A percentile compares a stretch with the other conserved stretches of the same genome.
These are phyloP conservation scores for Hawksworthiomyces lignivorus DNA, from an alignment of 2,329 filamentous ascomycete genomes.

Conservation along the genomic window DNA sequence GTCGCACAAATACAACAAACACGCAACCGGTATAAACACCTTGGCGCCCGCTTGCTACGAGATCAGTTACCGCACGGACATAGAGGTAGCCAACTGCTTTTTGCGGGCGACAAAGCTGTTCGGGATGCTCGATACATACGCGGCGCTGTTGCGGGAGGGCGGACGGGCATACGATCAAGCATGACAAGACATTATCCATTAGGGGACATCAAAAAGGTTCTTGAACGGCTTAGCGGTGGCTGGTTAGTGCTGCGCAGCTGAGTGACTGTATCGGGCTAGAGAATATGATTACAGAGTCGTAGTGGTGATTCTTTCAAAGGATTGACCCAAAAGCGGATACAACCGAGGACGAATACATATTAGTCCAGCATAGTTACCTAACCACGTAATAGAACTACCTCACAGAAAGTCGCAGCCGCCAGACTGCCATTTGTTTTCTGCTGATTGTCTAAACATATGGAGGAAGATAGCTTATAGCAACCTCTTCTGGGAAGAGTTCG, in stretches of 20 bases:
- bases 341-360: no score
- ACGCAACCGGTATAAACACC: conserved; percentile 66
- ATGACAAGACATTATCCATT: conserved; percentile 33
- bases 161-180: conserved; percentile 30
- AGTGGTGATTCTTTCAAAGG: no score
- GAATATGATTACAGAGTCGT: no score
- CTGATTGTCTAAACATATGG: no score
- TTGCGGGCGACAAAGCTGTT: conserved; percentile 32
- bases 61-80: conserved; percentile 35
- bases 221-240: conserved; percentile 37
- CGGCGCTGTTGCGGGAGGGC: conserved; percentile 28
- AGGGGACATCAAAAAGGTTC: conserved; percentile 30
- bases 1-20: conserved; percentile 66
- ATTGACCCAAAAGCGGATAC: no score
- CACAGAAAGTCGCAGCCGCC: no score
- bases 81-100: conserved; percentile 40
- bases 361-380: no score
- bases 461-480: no score
- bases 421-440: no score
- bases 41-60: conserved; percentile 58
- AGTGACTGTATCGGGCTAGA: no score
- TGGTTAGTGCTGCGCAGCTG: conserved; percentile 36
- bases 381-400: no score
- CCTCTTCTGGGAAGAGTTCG: no score
- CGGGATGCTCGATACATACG: conserved; percentile 34